Base-by-base conservation (phyloP, 2,329 filamentous ascomycete genomes). In the Alternaria ethzedia region DNA sequence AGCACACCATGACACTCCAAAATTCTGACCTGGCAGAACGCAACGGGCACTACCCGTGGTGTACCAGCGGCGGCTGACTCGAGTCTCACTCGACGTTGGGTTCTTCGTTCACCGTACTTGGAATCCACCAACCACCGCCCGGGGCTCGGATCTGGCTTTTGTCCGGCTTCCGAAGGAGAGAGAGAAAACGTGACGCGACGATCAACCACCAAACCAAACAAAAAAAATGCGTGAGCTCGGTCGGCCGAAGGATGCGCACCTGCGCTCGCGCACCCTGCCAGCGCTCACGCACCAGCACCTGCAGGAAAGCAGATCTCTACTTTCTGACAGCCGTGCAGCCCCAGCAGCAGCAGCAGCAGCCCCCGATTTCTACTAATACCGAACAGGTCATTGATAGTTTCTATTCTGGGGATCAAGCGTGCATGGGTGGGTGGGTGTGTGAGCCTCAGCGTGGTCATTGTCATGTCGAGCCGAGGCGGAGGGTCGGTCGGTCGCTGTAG, bases 311-410 rank as follows among this genome's bases (percentile, higher is more conserved):
- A 41, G 36, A 41, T 41, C 36, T 17, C 36, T 36, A 17, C 36
- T 41, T 21, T 52, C 49, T 52, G 28, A 52, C 30, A 41, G 15
- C 32, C 32, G 32, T 36, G 32, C 30, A 15, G 32, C 32, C 15
- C 15, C 32, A 36, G 13, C 13, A 36, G 7, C 28, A 13, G 28
- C 21, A 21, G 21, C 21, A 21, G 21, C 21, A 21, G 21, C 21
- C 36, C 36, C 15, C 36, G 32, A 15, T 10, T 17, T n/a, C 15
- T 17, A 52, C 59, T 54, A 62, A 30, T 12, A 21, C 55, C 3
- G 15, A 59, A 59, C 47, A 49, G 55, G 59, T 43, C 23, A 62
- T 62, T 62, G 59, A 59, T 62, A 62, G 32, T 59, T 47, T 57
- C 32, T 45, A 50, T 28, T 58, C 25, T 32, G 32, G 30, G 43